Evolutionary conservation across 306 rosid genomes (phyloP).

Genomic region (Argentina anserina): DNA sequence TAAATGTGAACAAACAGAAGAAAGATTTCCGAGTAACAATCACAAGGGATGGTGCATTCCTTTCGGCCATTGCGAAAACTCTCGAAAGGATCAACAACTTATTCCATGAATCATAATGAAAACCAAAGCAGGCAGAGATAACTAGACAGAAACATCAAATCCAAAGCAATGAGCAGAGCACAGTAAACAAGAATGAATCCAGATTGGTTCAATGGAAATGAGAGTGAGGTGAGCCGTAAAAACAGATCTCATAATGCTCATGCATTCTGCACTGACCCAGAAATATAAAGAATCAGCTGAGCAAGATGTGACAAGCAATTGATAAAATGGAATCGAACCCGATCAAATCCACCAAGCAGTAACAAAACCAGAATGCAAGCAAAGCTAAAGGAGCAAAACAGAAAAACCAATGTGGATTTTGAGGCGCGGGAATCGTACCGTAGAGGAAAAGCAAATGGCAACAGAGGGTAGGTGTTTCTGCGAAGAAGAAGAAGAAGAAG

Average conservation of each 20-base stretch:
- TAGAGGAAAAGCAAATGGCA: not conserved
- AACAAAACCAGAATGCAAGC: not conserved
- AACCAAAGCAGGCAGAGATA: not conserved
- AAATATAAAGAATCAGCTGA: conserved; percentile 1
- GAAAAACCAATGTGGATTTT: not conserved
- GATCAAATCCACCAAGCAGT: conserved; percentile 6
- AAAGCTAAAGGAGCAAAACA: not conserved
- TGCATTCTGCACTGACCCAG: not conserved
- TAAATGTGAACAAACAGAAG: conserved; percentile 41
- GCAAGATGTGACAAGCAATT: not conserved
- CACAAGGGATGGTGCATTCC: conserved; percentile 29
- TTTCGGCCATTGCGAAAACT: conserved; percentile 48
- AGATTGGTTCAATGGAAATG: not conserved
- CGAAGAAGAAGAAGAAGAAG: not conserved
- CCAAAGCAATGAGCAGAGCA: not conserved
- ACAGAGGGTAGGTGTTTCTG: not conserved
- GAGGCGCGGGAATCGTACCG: not conserved
- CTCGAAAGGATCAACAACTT: conserved; percentile 7
- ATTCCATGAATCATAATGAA: conserved; percentile 11
- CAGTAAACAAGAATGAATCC: not conserved
- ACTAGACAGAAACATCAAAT: not conserved
- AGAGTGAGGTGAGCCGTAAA: conserved; percentile 17
- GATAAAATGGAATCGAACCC: not conserved
- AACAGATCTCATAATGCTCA: conserved; percentile 2
- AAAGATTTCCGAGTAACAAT: conserved; percentile 47